Evolutionary conservation across 2,329 filamentous ascomycete species (phyloP).

Genomic region (Juglanconis oblonga): DNA sequence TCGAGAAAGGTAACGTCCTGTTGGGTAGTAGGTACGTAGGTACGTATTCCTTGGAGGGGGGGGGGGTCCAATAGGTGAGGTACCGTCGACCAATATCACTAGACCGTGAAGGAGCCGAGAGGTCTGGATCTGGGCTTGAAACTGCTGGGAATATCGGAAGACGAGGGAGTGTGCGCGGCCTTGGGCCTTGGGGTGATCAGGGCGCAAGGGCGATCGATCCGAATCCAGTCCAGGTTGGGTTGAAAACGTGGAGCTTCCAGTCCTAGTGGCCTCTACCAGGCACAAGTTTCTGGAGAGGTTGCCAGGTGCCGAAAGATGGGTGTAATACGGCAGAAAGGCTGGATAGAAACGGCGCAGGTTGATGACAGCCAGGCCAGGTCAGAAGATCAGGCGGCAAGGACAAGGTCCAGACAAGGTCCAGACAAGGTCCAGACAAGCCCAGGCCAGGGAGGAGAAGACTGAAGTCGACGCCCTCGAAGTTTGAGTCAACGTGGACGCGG

Average conservation of each 20-base stretch:
- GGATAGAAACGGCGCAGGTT: conserved; percentile 12
- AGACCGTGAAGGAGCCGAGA: conserved; percentile 8
- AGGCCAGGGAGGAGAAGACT: too few species aligned
- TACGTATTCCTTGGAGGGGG: conserved; percentile 9
- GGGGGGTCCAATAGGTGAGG: neutral
- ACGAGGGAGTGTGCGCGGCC: conserved; percentile 6
- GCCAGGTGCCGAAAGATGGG: conserved; percentile 4
- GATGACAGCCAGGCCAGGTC: conserved; percentile 2
- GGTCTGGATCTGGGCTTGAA: neutral
- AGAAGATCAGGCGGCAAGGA: neutral
- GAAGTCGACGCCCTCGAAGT: neutral
- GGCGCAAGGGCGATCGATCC: conserved; percentile 11
- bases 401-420: neutral
- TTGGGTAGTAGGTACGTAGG: conserved; percentile 6
- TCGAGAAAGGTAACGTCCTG: conserved; percentile 12
- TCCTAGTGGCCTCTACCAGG: conserved; percentile 1
- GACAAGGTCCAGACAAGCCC: too few species aligned
- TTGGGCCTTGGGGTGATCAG: conserved; percentile 10
- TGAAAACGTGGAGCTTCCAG: conserved; percentile 11
- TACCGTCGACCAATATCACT: neutral
- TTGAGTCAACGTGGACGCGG: neutral
- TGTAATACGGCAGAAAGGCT: conserved; percentile 11
- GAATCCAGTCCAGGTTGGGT: conserved; percentile 1
- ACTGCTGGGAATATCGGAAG: neutral
- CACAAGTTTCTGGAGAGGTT: too few species aligned